Base-by-base conservation (phyloP, 306 rosid species). In the Gastrolobium villosum region DNA sequence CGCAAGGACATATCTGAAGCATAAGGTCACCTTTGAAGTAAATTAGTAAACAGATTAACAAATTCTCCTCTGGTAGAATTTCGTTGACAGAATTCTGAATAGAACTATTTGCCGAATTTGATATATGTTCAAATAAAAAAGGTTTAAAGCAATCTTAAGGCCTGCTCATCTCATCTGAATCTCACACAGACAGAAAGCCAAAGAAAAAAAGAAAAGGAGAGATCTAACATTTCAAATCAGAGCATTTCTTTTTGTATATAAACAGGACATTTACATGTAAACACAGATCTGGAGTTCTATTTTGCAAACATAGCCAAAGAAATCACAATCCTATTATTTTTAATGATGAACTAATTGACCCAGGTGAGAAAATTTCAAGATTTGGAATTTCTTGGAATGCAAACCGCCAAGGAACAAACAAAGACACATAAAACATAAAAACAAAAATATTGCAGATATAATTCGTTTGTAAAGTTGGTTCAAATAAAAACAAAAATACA, bases 261-360 rank as follows among this genome's bases (percentile, higher is more conserved):
- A 48, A 43, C 26, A 67, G 5, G 13, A 14, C 14, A 70, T 11
- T 41, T 10, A 6, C 28, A 39, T 31, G 7, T 5, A 48, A 1
- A 44, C n/a, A 70, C 79, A 80, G 82, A 86, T 83, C 84, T 65
- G 44, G 74, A 30, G 46, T 45, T 53, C 67, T 15, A 65, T 45
- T 46, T 13, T 34, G 55, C 40, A 76, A 45, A 8, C 10, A 39
- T 14, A 20, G 9, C 26, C 15, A 41, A 65, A 50, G n/a, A 65
- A 65, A 66, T 35, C 68, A 49, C 41, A 60, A 39, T 13, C 54
- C 35, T 26, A 73, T 32, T 3, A 46, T 28, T 55, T 55, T n/a
- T 26, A 37, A 45, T n/a, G 72, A 54, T 5, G 11, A 64, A 32
- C 32, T 64, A 59, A 36, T 49, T 80, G 10, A 72, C 32, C 39